Evolutionary conservation across 768 basidiomycete species (phyloP).

Genomic region (Lactifluus echinatus): DNA sequence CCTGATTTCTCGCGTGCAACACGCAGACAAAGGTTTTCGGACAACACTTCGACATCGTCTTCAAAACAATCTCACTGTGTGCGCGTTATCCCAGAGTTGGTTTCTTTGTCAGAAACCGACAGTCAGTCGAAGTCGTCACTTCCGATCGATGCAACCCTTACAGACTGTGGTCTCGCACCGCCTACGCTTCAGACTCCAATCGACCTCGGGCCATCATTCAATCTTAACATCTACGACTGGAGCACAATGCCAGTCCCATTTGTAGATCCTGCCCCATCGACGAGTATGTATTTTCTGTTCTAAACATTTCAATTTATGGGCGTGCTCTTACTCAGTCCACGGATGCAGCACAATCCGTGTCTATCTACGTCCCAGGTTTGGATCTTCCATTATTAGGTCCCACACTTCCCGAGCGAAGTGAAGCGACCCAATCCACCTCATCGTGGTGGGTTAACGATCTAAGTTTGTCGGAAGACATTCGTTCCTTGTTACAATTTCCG

Average conservation of each 20-base stretch:
- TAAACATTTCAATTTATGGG: background rate
- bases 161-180: background rate
- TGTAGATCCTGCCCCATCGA: background rate
- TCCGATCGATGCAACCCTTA: no score
- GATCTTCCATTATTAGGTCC: background rate
- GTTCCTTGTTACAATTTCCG: background rate
- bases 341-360: background rate
- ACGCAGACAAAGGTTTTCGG: background rate
- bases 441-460: background rate
- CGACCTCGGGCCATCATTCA: background rate
- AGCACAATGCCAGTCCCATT: background rate
- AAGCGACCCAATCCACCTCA: background rate
- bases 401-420: background rate
- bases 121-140: background rate
- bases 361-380: background rate
- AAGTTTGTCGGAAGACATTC: background rate
- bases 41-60: background rate
- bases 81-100: background rate
- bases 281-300: background rate
- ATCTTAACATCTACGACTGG: background rate
- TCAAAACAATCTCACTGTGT: background rate
- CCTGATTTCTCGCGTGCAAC: background rate
- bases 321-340: background rate
- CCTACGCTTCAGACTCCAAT: background rate
- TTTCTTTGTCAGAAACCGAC: background rate